Conservation (phyloP, 1,139 yeast species). For the Pneumocystis murina region DNA sequence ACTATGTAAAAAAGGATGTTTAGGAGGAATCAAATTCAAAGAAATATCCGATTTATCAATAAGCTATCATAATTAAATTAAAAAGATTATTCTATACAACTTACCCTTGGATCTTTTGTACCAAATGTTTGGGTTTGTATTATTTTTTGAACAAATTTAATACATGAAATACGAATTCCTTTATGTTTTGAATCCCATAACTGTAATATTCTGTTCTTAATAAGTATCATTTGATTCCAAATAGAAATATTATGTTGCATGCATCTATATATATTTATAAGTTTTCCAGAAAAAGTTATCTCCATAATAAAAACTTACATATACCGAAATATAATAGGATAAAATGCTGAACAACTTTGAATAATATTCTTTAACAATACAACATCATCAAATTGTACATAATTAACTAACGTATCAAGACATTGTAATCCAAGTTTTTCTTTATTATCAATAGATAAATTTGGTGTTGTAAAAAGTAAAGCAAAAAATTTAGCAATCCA, state of each 20-base stretch:
- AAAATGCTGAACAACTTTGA: slow-evolving; percentile 22
- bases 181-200: slow-evolving; percentile 23
- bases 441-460: slow-evolving; percentile 19
- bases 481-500: slow-evolving; percentile 29
- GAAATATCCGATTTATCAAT: slow-evolving; percentile 33
- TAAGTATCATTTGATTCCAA: slow-evolving; percentile 21
- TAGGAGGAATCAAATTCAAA: slow-evolving; percentile 41
- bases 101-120: slow-evolving; percentile 23
- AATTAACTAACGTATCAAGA: slow-evolving; percentile 20
- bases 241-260: slow-evolving; percentile 17
- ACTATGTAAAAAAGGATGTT: slow-evolving; percentile 53
- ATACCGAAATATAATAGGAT: slow-evolving; percentile 23
- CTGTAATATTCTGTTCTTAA: slow-evolving; percentile 23
- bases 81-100: slow-evolving; percentile 12
- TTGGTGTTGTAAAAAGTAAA: slow-evolving; percentile 25
- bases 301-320: slow-evolving; percentile 14
- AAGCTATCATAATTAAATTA: slow-evolving; percentile 7
- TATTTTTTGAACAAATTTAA: slow-evolving; percentile 58
- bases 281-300: not conserved
- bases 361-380: slow-evolving; percentile 23
- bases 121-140: slow-evolving; percentile 55
- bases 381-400: slow-evolving; percentile 18
- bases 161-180: slow-evolving; percentile 45
- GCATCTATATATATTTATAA: slow-evolving; percentile 14
- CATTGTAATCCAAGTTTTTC: slow-evolving; percentile 22